Conservation (phyloP, 2,329 filamentous ascomycete species). For the Trematosphaeria pertusa region DNA sequence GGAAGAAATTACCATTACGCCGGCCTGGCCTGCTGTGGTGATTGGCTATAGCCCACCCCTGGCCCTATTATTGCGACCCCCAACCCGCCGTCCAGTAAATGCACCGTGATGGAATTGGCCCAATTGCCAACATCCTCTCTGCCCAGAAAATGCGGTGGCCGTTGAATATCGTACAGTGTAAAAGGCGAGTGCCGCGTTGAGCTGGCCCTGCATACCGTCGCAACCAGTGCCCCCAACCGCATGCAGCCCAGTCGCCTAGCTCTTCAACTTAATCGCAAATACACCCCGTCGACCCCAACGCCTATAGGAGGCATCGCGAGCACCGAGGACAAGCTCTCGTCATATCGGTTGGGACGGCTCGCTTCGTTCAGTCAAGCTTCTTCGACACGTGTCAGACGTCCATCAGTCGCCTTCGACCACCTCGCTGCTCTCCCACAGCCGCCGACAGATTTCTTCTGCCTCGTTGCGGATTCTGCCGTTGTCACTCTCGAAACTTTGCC, state of each 20-base stretch:
- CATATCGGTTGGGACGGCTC: background rate
- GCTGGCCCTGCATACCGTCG: constrained; percentile 2
- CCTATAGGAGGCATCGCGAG: background rate
- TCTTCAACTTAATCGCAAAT: no score
- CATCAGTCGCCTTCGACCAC: constrained; percentile 45
- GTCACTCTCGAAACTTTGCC: constrained; percentile 41
- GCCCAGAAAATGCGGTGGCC: constrained; percentile 12
- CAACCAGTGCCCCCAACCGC: constrained; percentile 2
- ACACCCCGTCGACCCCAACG: background rate
- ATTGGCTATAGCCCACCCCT: constrained; percentile 26
- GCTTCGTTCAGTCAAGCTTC: background rate
- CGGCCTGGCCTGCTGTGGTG: constrained; percentile 21
- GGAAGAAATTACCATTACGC: constrained; percentile 34
- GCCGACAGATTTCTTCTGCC: constrained; percentile 48
- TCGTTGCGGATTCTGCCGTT: constrained; percentile 36
- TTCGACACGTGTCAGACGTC: constrained; percentile 1
- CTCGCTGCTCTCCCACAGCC: constrained; percentile 50
- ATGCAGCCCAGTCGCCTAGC: no score
- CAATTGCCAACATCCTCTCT: constrained; percentile 13
- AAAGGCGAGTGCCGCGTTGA: background rate
- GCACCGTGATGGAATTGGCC: constrained; percentile 7
- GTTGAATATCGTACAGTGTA: constrained; percentile 11
- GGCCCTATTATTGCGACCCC: constrained; percentile 17
- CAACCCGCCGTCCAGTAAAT: constrained; percentile 16
- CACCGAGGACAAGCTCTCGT: background rate